Percentiles rank a stretch among this genome's conserved stretches.
Evolutionary conservation across 2,329 filamentous ascomycete genomes (phyloP).

Genomic region (Parafenestella ontariensis): DNA sequence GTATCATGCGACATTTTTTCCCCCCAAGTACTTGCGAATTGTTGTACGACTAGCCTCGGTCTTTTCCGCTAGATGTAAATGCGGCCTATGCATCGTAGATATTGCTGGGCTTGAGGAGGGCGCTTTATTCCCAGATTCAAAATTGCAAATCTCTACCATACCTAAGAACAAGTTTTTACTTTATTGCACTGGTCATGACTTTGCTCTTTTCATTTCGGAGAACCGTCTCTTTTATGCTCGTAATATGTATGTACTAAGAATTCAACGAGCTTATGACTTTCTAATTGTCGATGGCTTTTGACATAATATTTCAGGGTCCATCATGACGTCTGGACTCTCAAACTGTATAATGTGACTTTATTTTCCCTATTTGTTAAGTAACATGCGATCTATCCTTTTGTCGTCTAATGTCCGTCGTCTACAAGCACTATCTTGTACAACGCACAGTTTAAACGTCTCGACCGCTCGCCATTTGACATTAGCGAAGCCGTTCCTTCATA

Average conservation of each 20-base stretch:
- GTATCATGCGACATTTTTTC: slow-evolving; percentile 2
- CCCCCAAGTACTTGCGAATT: slow-evolving; percentile 10
- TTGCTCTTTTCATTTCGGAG: too few relatives aligned
- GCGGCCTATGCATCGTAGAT: slow-evolving; percentile 6
- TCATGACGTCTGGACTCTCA: slow-evolving; percentile 30
- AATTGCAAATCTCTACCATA: background rate
- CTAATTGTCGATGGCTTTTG: background rate
- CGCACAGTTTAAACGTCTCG: background rate
- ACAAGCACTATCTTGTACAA: slow-evolving; percentile 4
- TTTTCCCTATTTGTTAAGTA: background rate
- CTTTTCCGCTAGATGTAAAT: slow-evolving; percentile 7
- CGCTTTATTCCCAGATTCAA: background rate
- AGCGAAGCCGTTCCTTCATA: too few relatives aligned
- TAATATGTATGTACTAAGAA: too few relatives aligned
- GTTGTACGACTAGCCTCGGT: slow-evolving; percentile 22
- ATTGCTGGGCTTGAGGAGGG: background rate
- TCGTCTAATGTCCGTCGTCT: too few relatives aligned
- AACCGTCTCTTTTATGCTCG: too few relatives aligned
- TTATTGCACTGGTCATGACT: too few relatives aligned
- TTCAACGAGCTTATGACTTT: background rate
- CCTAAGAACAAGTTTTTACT: too few relatives aligned
- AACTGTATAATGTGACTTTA: background rate
- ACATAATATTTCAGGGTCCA: slow-evolving; percentile 13
- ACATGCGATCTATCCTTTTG: background rate
- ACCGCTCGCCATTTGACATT: too few relatives aligned